These are phyloP conservation scores for Myotisia sp. DNA, from an alignment of 2,329 filamentous ascomycete genomes.

Conservation along the genomic window DNA sequence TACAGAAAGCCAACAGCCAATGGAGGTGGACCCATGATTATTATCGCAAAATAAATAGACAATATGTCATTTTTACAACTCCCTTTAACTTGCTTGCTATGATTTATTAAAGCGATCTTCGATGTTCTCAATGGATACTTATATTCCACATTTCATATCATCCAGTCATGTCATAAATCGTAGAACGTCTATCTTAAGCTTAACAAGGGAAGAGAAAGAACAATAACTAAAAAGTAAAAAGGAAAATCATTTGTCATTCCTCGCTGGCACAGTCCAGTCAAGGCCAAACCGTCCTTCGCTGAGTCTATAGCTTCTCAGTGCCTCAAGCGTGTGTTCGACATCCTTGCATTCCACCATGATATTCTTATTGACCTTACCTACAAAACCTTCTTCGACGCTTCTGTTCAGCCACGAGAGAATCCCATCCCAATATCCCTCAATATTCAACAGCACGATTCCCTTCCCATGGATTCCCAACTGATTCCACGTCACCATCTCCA, in stretches of 20 bases:
- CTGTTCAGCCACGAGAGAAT: constrained; percentile 67
- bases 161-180: too few relatives aligned
- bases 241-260: constrained; percentile 1
- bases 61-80: not conserved
- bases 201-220: too few relatives aligned
- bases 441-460: constrained; percentile 69
- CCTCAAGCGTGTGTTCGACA: constrained; percentile 56
- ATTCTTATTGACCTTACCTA: constrained; percentile 51
- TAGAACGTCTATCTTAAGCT: too few relatives aligned
- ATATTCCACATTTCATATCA: not conserved
- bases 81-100: not conserved
- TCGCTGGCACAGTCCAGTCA: constrained; percentile 51
- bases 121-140: not conserved
- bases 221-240: too few relatives aligned
- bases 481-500: constrained; percentile 91
- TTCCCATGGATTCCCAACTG: constrained; percentile 80
- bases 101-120: constrained; percentile 1
- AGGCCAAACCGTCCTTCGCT: constrained; percentile 64
- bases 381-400: constrained; percentile 62
- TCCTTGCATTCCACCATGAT: constrained; percentile 67
- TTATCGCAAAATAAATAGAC: not conserved
- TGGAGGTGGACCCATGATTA: constrained; percentile 42
- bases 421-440: constrained; percentile 85
- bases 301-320: constrained; percentile 59
- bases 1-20: constrained; percentile 38